Percentiles rank a stretch among this genome's conserved stretches.
These are phyloP conservation scores for Verruconis gallopava DNA, from an alignment of 2,329 filamentous ascomycete species.

Conservation along the genomic window DNA sequence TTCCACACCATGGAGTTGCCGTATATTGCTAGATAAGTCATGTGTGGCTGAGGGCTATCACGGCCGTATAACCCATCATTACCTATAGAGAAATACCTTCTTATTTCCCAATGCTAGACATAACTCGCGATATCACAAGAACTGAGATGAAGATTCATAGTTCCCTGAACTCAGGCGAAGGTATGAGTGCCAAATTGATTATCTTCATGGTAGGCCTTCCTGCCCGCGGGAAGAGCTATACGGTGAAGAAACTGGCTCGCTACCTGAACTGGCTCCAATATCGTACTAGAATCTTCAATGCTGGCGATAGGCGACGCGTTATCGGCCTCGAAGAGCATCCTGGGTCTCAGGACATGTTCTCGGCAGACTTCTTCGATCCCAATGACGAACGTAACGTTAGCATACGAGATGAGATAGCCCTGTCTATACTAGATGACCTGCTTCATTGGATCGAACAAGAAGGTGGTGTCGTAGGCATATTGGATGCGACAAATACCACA, in stretches of 20 bases:
- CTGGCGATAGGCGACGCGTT: background rate
- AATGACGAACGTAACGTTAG: background rate
- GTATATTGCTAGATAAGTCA: too few species aligned
- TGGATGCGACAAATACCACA: background rate
- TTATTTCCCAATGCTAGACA: too few species aligned
- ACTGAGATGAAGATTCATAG: too few species aligned
- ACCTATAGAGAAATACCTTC: too few species aligned
- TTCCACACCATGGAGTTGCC: too few species aligned
- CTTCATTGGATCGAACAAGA: background rate
- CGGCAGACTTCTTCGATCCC: background rate
- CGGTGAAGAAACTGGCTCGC: background rate
- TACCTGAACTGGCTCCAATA: background rate
- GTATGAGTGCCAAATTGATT: too few species aligned
- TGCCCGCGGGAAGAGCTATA: background rate
- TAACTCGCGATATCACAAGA: too few species aligned
- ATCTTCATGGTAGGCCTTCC: background rate
- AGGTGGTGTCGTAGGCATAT: too few species aligned
- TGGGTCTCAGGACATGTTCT: background rate
- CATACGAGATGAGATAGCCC: background rate
- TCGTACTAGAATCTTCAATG: background rate
- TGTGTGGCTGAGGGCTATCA: too few species aligned
- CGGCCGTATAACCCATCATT: too few species aligned
- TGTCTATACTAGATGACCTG: background rate
- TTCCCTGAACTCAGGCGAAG: too few species aligned
- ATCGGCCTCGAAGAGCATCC: background rate